phyloP scores from a whole-genome alignment of 352 stramenopile species.

The Phytopythium litorale region DNA sequence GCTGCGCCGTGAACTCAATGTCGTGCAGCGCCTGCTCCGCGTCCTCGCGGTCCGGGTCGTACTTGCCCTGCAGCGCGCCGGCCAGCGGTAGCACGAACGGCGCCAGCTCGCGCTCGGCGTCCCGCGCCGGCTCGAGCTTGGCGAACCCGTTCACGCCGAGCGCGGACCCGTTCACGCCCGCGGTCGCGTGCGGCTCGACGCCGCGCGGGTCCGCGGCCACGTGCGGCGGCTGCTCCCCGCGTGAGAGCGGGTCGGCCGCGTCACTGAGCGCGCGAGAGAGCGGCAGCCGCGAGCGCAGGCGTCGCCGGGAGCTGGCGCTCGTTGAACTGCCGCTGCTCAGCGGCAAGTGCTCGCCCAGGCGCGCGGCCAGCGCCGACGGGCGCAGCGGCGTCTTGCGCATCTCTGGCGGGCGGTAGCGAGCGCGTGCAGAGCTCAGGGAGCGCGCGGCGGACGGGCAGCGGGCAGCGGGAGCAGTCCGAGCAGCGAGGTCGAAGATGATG shows the following conservation, averaged over 20 bases:
- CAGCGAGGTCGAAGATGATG: too few relatives aligned
- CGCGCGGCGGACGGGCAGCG: not conserved
- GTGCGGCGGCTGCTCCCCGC: not conserved
- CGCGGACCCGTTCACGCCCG: constrained; percentile 7
- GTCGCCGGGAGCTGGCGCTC: not conserved
- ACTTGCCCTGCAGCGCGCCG: not conserved
- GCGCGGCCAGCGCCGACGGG: constrained; percentile 25
- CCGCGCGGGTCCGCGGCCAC: not conserved
- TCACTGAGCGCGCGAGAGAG: constrained; percentile 44
- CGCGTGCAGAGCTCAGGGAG: not conserved
- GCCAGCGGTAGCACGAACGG: not conserved
- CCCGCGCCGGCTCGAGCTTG: not conserved
- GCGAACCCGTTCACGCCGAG: constrained; percentile 15
- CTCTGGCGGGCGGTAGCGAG: not conserved
- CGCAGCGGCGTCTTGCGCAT: constrained; percentile 27
- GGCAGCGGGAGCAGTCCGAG: not conserved
- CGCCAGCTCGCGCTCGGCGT: not conserved
- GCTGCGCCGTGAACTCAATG: constrained; percentile 64
- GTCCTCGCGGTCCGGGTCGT: constrained; percentile 6
- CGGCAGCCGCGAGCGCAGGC: constrained; percentile 19
- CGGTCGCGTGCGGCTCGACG: constrained; percentile 1
- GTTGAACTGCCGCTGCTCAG: not conserved
- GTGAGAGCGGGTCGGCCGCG: constrained; percentile 15
- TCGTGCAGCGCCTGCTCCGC: constrained; percentile 32
- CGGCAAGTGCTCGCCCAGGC: not conserved